phyloP scores from a whole-genome alignment of 1,284 basidiomycete species.

The Leccinum pachyderme region DNA sequence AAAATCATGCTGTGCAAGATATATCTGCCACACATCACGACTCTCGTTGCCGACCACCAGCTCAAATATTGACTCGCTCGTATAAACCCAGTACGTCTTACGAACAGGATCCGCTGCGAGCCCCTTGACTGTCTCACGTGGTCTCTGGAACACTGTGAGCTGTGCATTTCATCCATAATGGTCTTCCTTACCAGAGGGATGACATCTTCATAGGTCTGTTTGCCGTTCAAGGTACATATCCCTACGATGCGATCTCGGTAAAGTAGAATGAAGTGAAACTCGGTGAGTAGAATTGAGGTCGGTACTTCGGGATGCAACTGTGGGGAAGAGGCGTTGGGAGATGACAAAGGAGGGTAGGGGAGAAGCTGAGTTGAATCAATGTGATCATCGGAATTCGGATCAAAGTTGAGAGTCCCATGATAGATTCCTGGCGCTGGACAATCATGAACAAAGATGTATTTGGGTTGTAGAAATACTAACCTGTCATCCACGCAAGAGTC shows the following conservation, averaged over 20 bases:
- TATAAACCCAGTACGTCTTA: conserved; percentile 94
- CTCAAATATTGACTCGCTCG: conserved; percentile 88
- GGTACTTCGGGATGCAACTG: conserved; percentile 45
- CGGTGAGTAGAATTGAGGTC: conserved; percentile 79
- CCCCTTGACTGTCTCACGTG: conserved; percentile 69
- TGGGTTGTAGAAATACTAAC: conserved; percentile 38
- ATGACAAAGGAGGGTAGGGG: conserved; percentile 54
- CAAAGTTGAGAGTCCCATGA: conserved; percentile 73
- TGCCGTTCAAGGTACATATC: conserved; percentile 80
- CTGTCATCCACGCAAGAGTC: conserved; percentile 87
- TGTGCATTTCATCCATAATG: neutral
- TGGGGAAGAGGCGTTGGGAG: conserved; percentile 24
- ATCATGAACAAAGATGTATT: conserved; percentile 12
- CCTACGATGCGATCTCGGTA: conserved; percentile 81
- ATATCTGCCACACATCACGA: conserved; percentile 93
- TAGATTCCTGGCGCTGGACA: conserved; percentile 77
- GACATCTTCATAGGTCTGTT: conserved; percentile 80
- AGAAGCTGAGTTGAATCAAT: conserved; percentile 75
- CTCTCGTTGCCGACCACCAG: conserved; percentile 86
- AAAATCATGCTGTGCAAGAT: conserved; percentile 77
- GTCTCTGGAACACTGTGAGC: conserved; percentile 49
- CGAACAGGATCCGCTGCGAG: conserved; percentile 82
- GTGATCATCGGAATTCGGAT: conserved; percentile 67
- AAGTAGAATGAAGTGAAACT: conserved; percentile 90
- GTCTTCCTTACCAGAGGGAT: conserved; percentile 67